phyloP scores from a whole-genome alignment of 345 rosid species.

The Angophora floribunda region DNA sequence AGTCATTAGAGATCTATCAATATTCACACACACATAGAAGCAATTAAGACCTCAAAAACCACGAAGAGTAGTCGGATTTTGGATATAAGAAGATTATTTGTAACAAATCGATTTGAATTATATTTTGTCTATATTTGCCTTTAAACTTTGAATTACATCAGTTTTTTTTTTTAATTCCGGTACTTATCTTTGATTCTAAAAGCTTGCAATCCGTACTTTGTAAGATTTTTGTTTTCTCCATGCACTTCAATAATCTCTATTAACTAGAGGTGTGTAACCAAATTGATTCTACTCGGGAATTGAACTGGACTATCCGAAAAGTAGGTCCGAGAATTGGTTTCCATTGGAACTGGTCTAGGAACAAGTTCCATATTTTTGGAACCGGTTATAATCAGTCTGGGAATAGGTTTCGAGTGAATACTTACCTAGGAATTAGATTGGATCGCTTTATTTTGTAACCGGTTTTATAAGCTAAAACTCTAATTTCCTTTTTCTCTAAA shows the following conservation, averaged over 20 bases:
- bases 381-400: no score
- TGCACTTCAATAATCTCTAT: background rate
- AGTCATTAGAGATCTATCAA: no score
- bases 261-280: background rate
- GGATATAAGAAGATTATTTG: background rate
- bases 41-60: background rate
- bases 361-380: no score
- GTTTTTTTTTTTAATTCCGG: background rate
- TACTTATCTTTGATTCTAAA: background rate
- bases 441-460: no score
- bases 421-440: no score
- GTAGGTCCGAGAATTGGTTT: no score
- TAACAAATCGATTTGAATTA: background rate
- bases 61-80: background rate
- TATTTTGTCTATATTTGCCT: background rate
- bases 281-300: no score
- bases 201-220: background rate
- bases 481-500: no score
- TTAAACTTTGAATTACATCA: background rate
- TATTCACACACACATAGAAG: background rate
- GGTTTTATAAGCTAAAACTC: no score
- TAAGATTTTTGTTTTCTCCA: background rate
- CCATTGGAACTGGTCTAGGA: no score
- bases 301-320: no score
- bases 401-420: no score